Evolutionary conservation across 192 early-diverging fungal species (phyloP).

Genomic region (Podila epicladia): DNA sequence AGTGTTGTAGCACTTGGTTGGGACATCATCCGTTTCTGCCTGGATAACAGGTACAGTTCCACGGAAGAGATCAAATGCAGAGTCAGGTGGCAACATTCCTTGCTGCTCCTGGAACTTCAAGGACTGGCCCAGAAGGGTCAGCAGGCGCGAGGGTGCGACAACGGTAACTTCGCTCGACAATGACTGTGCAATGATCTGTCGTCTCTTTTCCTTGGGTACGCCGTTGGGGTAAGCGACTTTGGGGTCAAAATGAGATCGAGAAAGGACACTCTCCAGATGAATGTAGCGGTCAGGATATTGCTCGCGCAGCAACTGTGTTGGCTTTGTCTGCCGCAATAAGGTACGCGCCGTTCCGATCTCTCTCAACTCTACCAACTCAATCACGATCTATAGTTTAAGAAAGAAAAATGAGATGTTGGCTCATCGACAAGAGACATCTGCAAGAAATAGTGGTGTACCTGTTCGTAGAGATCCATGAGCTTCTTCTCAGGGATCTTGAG

Average conservation of each 20-base stretch:
- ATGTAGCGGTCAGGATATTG: conserved; percentile 84
- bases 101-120: conserved; percentile 91
- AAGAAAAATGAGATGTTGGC: background rate
- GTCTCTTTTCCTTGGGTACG: conserved; percentile 74
- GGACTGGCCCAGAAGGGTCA: conserved; percentile 87
- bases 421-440: background rate
- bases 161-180: conserved; percentile 72
- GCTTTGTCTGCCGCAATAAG: conserved; percentile 88
- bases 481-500: conserved; percentile 74
- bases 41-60: conserved; percentile 70
- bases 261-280: conserved; percentile 82
- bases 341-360: conserved; percentile 87
- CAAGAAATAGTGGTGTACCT: conserved; percentile 54
- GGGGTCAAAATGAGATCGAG: conserved; percentile 73
- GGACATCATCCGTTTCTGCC: conserved; percentile 79
- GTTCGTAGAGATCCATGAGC: conserved; percentile 90
- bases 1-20: conserved; percentile 74
- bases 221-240: conserved; percentile 76
- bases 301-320: conserved; percentile 85
- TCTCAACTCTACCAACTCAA: conserved; percentile 87
- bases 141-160: conserved; percentile 80
- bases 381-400: conserved; percentile 66
- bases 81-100: conserved; percentile 75
- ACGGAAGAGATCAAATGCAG: conserved; percentile 83
- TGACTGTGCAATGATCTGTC: conserved; percentile 78